Evolutionary conservation across 768 basidiomycete genomes (phyloP).

Genomic region (Tulasnella sp.): DNA sequence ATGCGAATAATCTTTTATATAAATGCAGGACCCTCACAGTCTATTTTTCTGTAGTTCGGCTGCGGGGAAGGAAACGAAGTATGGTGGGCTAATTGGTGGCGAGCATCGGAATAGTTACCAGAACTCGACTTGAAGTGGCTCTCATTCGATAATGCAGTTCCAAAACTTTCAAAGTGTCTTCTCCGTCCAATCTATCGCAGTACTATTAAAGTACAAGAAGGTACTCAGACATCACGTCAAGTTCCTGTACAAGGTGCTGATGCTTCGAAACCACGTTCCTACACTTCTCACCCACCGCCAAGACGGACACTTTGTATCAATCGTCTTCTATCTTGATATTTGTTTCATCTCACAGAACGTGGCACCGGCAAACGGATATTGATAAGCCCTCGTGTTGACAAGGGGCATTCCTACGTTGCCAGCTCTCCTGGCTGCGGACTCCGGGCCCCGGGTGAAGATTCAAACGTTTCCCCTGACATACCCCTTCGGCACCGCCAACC

Average conservation of each 20-base stretch:
- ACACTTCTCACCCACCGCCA: no score
- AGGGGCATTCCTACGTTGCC: not conserved
- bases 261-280: not conserved
- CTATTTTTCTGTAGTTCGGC: conserved; percentile 59
- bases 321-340: not conserved
- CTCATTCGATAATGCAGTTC: not conserved
- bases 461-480: not conserved
- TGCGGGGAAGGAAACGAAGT: conserved; percentile 87
- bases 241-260: no score
- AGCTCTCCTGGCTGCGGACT: conserved; percentile 12
- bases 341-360: no score
- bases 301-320: not conserved
- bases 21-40: no score
- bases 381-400: not conserved
- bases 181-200: not conserved
- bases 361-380: no score
- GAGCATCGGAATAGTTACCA: not conserved
- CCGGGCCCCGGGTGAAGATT: not conserved
- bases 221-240: no score
- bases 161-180: not conserved
- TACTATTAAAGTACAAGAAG: no score
- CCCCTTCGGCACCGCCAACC: not conserved
- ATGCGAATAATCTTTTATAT: conserved; percentile 37
- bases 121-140: not conserved
- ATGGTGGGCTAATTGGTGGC: conserved; percentile 72